These are phyloP conservation scores for Lentinula guzmanii DNA, from an alignment of 768 basidiomycete species.

Conservation along the genomic window DNA sequence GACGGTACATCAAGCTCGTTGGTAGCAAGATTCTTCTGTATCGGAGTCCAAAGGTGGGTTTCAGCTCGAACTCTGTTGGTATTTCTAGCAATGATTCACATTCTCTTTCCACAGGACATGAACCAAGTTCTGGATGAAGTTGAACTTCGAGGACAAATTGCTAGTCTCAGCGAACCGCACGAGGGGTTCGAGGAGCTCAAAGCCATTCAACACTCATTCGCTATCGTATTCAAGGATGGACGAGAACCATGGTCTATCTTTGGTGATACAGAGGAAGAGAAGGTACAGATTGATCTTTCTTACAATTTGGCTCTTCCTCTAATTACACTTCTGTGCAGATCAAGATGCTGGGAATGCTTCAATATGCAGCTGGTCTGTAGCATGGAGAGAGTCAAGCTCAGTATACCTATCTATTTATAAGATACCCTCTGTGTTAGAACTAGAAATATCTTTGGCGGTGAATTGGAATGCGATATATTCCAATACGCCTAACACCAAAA, in stretches of 20 bases:
- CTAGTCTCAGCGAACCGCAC: constrained; percentile 51
- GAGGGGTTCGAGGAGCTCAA: constrained; percentile 65
- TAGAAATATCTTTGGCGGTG: not conserved
- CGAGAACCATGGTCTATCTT: constrained; percentile 51
- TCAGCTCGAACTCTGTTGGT: not conserved
- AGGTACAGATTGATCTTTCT: constrained; percentile 27
- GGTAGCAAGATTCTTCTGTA: constrained; percentile 42
- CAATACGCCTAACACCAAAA: not conserved
- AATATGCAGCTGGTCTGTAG: constrained; percentile 34
- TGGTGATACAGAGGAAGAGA: constrained; percentile 58
- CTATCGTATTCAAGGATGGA: constrained; percentile 50
- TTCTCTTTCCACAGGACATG: constrained; percentile 27
- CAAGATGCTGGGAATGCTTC: constrained; percentile 40
- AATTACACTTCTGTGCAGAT: constrained; percentile 24
- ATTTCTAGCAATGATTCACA: not conserved
- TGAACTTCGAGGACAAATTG: constrained; percentile 40
- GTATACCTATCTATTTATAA: not conserved
- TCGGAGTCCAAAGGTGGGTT: constrained; percentile 43
- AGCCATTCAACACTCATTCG: constrained; percentile 63
- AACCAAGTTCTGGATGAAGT: constrained; percentile 33
- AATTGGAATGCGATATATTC: not conserved
- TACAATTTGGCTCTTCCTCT: not conserved
- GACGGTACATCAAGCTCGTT: constrained; percentile 57
- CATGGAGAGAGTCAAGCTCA: not conserved
- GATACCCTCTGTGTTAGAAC: not conserved